These are phyloP conservation scores for Calocybe gambosa DNA, from an alignment of 1,284 basidiomycete species.

Conservation along the genomic window DNA sequence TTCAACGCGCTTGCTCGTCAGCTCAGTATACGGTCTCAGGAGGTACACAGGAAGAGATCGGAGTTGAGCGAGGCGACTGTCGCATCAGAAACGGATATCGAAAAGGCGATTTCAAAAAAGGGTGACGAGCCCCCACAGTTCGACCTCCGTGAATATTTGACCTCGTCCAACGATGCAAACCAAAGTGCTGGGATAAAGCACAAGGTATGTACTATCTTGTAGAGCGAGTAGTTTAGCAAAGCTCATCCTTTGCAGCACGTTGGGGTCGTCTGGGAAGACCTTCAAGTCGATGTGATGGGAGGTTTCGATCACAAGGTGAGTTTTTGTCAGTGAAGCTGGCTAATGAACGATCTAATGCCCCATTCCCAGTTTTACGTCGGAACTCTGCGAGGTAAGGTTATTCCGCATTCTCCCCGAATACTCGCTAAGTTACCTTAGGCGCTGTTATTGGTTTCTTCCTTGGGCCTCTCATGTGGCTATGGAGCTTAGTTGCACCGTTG, in stretches of 20 bases:
- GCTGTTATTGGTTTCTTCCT: constrained; percentile 56
- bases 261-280: constrained; percentile 73
- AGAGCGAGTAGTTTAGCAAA: not conserved
- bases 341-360: constrained; percentile 1
- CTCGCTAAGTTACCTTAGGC: constrained; percentile 34
- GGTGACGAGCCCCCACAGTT: constrained; percentile 35
- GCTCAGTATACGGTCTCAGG: constrained; percentile 24
- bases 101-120: constrained; percentile 46
- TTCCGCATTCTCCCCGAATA: constrained; percentile 3
- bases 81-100: constrained; percentile 11
- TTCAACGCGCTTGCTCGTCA: constrained; percentile 48
- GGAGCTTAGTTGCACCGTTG: constrained; percentile 42
- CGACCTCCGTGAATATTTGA: constrained; percentile 73
- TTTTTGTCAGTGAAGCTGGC: not conserved
- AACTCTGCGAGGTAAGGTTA: constrained; percentile 48
- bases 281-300: constrained; percentile 68
- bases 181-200: constrained; percentile 72
- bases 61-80: constrained; percentile 14
- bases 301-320: constrained; percentile 53
- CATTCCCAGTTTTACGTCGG: constrained; percentile 52
- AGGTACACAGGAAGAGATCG: constrained; percentile 11
- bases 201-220: constrained; percentile 39
- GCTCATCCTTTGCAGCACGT: constrained; percentile 42
- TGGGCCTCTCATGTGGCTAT: constrained; percentile 46
- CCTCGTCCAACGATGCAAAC: constrained; percentile 58